These are phyloP conservation scores for Typha latifolia DNA, from an alignment of 176 grass and related monocot species.

Conservation along the genomic window DNA sequence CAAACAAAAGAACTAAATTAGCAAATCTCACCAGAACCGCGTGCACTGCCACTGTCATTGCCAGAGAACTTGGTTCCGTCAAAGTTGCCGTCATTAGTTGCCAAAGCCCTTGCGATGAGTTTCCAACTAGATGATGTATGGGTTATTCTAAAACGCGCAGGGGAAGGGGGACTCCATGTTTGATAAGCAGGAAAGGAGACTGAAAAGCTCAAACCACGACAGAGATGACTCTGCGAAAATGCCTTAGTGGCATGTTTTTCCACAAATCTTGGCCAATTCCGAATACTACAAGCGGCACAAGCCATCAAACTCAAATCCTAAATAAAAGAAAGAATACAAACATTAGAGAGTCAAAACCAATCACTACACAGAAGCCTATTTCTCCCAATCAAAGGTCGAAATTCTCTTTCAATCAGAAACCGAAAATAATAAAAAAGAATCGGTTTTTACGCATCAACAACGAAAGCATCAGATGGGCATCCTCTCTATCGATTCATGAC, in stretches of 20 bases:
- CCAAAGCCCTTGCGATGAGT: conserved; percentile 7
- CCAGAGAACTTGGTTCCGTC: background rate
- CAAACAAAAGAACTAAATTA: background rate
- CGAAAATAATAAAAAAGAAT: too few species aligned
- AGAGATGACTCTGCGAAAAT: background rate
- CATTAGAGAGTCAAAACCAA: background rate
- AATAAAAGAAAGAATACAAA: background rate
- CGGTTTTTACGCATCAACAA: too few species aligned
- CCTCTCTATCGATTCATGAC: too few species aligned
- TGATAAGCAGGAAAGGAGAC: conserved; percentile 18
- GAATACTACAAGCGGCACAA: conserved; percentile 22
- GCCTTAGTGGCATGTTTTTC: background rate
- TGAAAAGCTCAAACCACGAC: conserved; percentile 6
- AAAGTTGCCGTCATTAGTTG: background rate
- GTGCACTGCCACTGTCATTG: background rate
- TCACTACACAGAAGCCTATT: too few species aligned
- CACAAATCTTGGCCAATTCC: conserved; percentile 19
- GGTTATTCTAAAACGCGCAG: background rate
- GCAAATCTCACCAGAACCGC: conserved; percentile 12
- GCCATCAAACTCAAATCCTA: conserved; percentile 31
- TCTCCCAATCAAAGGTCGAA: too few species aligned
- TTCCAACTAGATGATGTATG: background rate
- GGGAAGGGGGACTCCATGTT: conserved; percentile 11
- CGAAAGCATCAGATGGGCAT: too few species aligned
- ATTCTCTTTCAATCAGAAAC: too few species aligned